A percentile compares a stretch with the other conserved stretches of the same genome.
phyloP scores from a whole-genome alignment of 2,329 filamentous ascomycete species.

The Fusarium proliferatum region DNA sequence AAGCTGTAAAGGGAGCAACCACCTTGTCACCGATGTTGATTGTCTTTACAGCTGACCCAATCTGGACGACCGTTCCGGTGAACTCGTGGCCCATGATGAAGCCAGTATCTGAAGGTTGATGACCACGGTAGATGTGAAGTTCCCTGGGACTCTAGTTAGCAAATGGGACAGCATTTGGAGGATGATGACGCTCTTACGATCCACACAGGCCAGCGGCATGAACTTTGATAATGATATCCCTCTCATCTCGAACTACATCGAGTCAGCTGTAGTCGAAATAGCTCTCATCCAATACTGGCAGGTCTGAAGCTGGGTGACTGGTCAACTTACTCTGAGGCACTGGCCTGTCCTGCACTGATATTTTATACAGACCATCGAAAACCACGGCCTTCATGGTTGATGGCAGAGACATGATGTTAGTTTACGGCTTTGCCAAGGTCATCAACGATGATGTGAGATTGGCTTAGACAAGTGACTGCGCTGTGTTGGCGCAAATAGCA shows the following conservation, averaged over 20 bases:
- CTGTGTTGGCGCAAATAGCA: neutral
- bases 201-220: constrained; percentile 87
- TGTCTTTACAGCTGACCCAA: constrained; percentile 74
- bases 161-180: neutral
- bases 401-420: constrained; percentile 48
- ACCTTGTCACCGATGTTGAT: constrained; percentile 81
- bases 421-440: neutral
- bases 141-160: constrained; percentile 65
- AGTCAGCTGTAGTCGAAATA: constrained; percentile 13
- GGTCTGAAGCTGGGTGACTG: neutral
- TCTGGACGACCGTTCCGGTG: constrained; percentile 77
- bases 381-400: constrained; percentile 87
- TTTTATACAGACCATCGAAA: constrained; percentile 81
- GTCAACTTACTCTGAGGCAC: constrained; percentile 69
- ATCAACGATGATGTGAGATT: neutral
- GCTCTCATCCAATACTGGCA: neutral
- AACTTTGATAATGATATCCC: constrained; percentile 86
- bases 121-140: constrained; percentile 86
- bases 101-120: constrained; percentile 74
- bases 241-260: constrained; percentile 69
- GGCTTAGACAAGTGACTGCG: neutral
- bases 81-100: constrained; percentile 88
- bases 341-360: constrained; percentile 82
- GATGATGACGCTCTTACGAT: constrained; percentile 67
- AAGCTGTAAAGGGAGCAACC: constrained; percentile 85